These are phyloP conservation scores for Volvariella surrecta DNA, from an alignment of 1,284 basidiomycete species.

Conservation along the genomic window DNA sequence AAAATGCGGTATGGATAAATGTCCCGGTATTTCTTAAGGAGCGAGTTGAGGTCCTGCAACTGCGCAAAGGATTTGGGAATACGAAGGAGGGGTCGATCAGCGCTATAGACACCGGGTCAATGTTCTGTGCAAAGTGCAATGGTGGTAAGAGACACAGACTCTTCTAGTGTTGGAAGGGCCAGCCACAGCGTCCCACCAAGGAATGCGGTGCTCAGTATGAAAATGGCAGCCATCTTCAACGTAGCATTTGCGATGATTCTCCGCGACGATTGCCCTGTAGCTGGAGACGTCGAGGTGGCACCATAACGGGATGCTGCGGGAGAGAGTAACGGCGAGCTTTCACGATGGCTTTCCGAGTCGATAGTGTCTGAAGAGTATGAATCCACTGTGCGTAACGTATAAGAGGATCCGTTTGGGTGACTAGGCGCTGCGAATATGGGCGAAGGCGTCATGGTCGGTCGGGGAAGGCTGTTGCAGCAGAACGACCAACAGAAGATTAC, in stretches of 20 bases:
- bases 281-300: conserved; percentile 33
- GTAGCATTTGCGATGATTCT: conserved; percentile 70
- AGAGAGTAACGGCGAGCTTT: conserved; percentile 28
- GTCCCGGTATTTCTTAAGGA: conserved; percentile 85
- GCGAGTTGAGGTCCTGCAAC: conserved; percentile 70
- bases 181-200: conserved; percentile 73
- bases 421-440: conserved; percentile 12
- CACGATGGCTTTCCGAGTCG: conserved; percentile 17
- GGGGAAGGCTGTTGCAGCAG: conserved; percentile 5
- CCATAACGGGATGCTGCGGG: conserved; percentile 42
- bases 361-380: conserved; percentile 17
- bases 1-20: conserved; percentile 78
- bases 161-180: conserved; percentile 70
- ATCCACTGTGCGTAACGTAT: conserved; percentile 54
- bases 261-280: conserved; percentile 33
- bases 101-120: conserved; percentile 30
- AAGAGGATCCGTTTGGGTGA: conserved; percentile 43
- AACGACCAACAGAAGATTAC: conserved; percentile 9
- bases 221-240: conserved; percentile 76
- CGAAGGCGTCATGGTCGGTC: conserved; percentile 9
- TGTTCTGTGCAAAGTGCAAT: conserved; percentile 5
- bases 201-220: conserved; percentile 58
- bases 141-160: conserved; percentile 42
- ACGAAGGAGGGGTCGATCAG: conserved; percentile 64
- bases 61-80: conserved; percentile 81